phyloP scores from a whole-genome alignment of 441 rosid species.

The Eruca vesicaria region DNA sequence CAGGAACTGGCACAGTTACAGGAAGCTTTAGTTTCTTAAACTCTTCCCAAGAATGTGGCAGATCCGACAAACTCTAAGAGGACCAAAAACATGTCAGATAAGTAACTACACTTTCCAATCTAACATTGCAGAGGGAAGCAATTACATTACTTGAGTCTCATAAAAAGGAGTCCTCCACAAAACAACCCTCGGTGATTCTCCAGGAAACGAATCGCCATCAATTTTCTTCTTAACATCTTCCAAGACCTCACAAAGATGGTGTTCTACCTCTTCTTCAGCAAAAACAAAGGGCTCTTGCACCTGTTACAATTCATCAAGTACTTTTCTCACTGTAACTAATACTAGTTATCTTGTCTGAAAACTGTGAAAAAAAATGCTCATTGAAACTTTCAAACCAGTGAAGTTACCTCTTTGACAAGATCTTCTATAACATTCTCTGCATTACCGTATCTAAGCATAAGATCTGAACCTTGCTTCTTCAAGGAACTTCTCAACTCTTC shows the following conservation, averaged over 20 bases:
- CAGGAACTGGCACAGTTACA: constrained; percentile 46
- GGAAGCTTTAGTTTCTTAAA: constrained; percentile 54
- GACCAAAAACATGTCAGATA: constrained; percentile 16
- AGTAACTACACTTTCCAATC: neutral
- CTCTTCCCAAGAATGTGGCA: constrained; percentile 60
- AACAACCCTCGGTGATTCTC: constrained; percentile 37
- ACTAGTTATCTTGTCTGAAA: too few species aligned
- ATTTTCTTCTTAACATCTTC: constrained; percentile 45
- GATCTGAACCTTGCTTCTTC: constrained; percentile 64
- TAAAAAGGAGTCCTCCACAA: constrained; percentile 81
- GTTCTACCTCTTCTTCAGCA: constrained; percentile 83
- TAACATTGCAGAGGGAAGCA: neutral
- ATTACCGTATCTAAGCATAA: constrained; percentile 76
- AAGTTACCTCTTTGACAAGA: constrained; percentile 62
- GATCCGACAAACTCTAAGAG: constrained; percentile 49
- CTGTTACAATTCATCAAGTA: constrained; percentile 41
- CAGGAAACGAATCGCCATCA: constrained; percentile 26
- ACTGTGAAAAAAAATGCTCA: neutral
- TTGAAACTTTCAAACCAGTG: neutral
- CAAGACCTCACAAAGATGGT: constrained; percentile 44
- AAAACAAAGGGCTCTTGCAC: constrained; percentile 56
- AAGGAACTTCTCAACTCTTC: constrained; percentile 61
- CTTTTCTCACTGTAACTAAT: neutral
- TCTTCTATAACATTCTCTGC: constrained; percentile 61
- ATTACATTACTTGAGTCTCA: constrained; percentile 54